Evolutionary conservation across 1,284 basidiomycete species (phyloP).

Genomic region (Trametes hirsuta): DNA sequence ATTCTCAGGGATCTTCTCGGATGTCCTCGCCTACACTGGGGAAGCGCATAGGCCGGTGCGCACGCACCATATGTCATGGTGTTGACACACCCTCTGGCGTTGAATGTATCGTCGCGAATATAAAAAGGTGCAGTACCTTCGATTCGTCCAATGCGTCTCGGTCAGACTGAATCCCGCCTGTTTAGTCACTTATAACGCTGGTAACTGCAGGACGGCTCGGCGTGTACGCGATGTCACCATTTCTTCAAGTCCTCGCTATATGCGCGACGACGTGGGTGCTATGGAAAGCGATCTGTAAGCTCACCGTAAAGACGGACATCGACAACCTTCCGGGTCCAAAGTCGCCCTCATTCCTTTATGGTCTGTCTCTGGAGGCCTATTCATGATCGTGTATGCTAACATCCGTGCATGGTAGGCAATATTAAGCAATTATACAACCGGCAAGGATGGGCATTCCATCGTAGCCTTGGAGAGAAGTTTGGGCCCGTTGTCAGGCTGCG

Average conservation of each 20-base stretch:
- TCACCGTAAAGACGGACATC: not conserved
- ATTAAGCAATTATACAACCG: slow-evolving; percentile 14
- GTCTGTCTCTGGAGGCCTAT: not conserved
- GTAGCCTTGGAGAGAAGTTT: slow-evolving; percentile 22
- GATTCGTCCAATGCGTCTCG: too few species aligned
- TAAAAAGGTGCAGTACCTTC: too few species aligned
- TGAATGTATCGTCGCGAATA: too few species aligned
- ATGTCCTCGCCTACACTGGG: too few species aligned
- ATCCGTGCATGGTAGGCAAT: slow-evolving; percentile 14
- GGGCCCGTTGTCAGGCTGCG: slow-evolving; percentile 24
- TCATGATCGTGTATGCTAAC: not conserved
- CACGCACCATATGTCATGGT: too few species aligned
- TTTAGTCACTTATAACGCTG: too few species aligned
- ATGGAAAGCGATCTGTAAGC: not conserved
- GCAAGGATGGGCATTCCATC: slow-evolving; percentile 23
- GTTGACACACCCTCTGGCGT: too few species aligned
- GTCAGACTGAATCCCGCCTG: too few species aligned
- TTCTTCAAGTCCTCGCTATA: not conserved
- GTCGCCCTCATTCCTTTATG: not conserved
- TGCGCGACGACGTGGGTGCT: not conserved
- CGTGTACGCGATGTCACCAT: not conserved
- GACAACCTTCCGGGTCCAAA: slow-evolving; percentile 12
- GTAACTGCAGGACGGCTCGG: not conserved
- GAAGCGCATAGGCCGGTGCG: too few species aligned
- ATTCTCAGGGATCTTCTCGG: too few species aligned